These are phyloP conservation scores for Coffea eugenioides DNA, from an alignment of 257 asterid genomes.

Conservation along the genomic window DNA sequence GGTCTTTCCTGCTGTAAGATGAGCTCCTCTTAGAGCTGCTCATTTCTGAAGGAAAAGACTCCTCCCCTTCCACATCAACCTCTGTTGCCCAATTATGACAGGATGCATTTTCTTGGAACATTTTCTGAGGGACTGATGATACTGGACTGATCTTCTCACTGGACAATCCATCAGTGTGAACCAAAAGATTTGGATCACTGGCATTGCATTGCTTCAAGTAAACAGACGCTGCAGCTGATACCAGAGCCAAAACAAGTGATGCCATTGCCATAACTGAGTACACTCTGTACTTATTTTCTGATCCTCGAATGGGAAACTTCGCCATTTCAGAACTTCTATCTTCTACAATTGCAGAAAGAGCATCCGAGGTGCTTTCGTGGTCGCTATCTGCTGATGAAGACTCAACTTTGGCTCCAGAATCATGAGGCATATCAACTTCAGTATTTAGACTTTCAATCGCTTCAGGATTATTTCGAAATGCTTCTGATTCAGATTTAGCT, in stretches of 20 bases:
- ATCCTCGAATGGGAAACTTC: conserved; percentile 17
- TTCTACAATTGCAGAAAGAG: conserved; percentile 8
- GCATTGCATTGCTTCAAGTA: conserved; percentile 22
- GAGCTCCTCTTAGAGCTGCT: conserved; percentile 60
- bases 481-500: conserved; percentile 13
- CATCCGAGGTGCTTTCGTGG: conserved; percentile 19
- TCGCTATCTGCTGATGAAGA: conserved; percentile 6
- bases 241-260: conserved; percentile 30
- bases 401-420: conserved; percentile 19
- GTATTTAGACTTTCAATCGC: conserved; percentile 8
- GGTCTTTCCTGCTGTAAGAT: conserved; percentile 30
- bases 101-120: conserved; percentile 24
- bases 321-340: conserved; percentile 5
- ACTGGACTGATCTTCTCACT: conserved; percentile 9
- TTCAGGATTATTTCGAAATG: conserved; percentile 23
- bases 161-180: conserved; percentile 14
- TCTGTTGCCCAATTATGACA: conserved; percentile 41
- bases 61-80: conserved; percentile 33
- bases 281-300: conserved; percentile 10
- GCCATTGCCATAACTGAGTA: conserved; percentile 20
- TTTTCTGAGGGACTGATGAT: conserved; percentile 1
- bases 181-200: background rate
- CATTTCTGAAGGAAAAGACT: conserved; percentile 61
- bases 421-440: background rate
- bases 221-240: conserved; percentile 31